A percentile compares a stretch with the other conserved stretches of the same genome.
Conservation (phyloP, 1,284 basidiomycete species). For the Trametes hirsuta region DNA sequence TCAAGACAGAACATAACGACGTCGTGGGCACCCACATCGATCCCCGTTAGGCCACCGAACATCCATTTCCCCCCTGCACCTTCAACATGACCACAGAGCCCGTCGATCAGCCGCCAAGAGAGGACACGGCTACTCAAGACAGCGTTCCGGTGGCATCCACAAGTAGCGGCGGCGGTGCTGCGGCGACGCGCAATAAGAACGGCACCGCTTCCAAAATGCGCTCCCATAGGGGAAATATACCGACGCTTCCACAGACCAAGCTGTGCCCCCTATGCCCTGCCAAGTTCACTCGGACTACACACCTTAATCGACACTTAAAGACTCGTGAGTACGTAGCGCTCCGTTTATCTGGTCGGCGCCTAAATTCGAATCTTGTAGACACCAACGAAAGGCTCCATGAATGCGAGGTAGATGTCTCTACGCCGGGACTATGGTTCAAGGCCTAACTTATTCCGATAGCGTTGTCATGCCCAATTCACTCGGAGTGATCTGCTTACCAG, state of each 20-base stretch:
- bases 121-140: too few relatives aligned
- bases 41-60: too few relatives aligned
- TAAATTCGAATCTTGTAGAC: slow-evolving; percentile 25
- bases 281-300: slow-evolving; percentile 60
- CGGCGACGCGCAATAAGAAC: slow-evolving; percentile 29
- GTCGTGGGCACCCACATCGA: too few relatives aligned
- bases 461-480: slow-evolving; percentile 58
- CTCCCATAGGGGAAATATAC: slow-evolving; percentile 39
- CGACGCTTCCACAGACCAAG: slow-evolving; percentile 49
- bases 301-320: slow-evolving; percentile 55
- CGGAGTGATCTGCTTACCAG: slow-evolving; percentile 60
- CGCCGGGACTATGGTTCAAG: background rate
- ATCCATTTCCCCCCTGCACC: too few relatives aligned
- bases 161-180: background rate
- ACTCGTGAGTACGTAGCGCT: slow-evolving; percentile 37
- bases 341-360: background rate
- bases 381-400: slow-evolving; percentile 55
- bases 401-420: slow-evolving; percentile 45
- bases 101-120: too few relatives aligned
- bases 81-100: too few relatives aligned
- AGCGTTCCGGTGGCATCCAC: background rate
- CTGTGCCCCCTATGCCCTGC: slow-evolving; percentile 57
- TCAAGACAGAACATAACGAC: too few relatives aligned
- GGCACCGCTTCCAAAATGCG: slow-evolving; percentile 38
- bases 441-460: slow-evolving; percentile 35